Evolutionary conservation across 2,329 filamentous ascomycete genomes (phyloP), one percentile per base, ranked within the genome.

Genomic region (Aphanocladium album): DNA sequence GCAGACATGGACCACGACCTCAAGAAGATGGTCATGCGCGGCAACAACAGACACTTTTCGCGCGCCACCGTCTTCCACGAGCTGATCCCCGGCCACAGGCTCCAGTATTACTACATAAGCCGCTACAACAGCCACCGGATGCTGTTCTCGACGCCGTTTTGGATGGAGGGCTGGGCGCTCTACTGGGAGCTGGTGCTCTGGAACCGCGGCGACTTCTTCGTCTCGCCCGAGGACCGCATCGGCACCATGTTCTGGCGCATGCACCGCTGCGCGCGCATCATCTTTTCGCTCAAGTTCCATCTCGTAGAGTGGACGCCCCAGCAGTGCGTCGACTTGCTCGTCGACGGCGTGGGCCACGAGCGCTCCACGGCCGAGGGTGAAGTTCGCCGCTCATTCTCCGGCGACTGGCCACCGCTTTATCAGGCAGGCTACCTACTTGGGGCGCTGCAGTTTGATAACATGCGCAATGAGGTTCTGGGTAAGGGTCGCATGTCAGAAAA

Each of bases 181-280:
- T 86, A 86, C 67, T 86, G 83, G 83, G 84, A 86, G 70, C 74
- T 85, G 65, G 67, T 84, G 19, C 73, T 87, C 17, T 87, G 82
- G 82, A 70, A 80, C 46, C 75, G 80, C 30, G 76, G 76, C 33
- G 76, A 79, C 64, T 86, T 84, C 65, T 77, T 79, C 60, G 71
- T 73, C 4, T 74, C 75, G 0, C 74, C 83, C 0, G 78, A 82
- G 62, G 80, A 85, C 63, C 75, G 76, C 43, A 76, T 86, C 23
- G 83, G 83, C 0, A 82, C 84, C 63, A 70, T 87, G 8, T 86
- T 85, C 68, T 86, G 83, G 83, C 77, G 82, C 16, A 84, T 86
- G 79, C 83, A 87, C 67, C 80, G 84, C 30, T 85, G 83, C 64
- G 79, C 80, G 6, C 79, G 84, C 41, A 85, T 85, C 64, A 71